A percentile compares a stretch with the other conserved stretches of the same genome.
Conservation (phyloP, 495 filamentous ascomycete genomes). For the Massariosphaeria phaeospora region DNA sequence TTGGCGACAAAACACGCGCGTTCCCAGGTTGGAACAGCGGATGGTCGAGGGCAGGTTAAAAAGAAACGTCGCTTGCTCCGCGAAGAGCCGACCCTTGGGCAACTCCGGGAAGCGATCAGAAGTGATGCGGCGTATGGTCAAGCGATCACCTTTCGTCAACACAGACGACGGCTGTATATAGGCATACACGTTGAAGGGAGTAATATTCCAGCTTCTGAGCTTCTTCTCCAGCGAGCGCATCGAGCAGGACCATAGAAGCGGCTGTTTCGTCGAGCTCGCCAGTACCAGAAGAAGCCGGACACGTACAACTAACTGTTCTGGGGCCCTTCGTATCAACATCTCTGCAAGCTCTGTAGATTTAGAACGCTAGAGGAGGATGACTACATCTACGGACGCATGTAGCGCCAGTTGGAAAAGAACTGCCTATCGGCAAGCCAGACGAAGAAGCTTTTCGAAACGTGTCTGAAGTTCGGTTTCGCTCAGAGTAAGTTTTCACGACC, state of each 20-base stretch:
- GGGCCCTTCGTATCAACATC: neutral
- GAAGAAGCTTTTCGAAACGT: too few relatives aligned
- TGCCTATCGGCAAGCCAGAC: neutral
- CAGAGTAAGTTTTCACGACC: too few relatives aligned
- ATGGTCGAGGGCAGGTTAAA: too few relatives aligned
- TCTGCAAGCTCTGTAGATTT: constrained; percentile 1
- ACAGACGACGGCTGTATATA: constrained; percentile 43
- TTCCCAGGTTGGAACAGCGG: too few relatives aligned
- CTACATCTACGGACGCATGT: neutral
- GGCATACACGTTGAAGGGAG: constrained; percentile 50
- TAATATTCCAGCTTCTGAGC: constrained; percentile 53
- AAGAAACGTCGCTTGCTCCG: too few relatives aligned
- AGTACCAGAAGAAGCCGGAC: neutral
- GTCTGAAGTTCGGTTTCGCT: too few relatives aligned
- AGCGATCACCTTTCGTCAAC: constrained; percentile 47
- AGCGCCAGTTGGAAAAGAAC: neutral
- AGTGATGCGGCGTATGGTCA: too few relatives aligned
- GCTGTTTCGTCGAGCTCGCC: constrained; percentile 2
- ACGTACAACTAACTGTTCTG: too few relatives aligned
- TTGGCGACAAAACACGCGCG: too few relatives aligned
- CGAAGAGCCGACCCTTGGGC: too few relatives aligned
- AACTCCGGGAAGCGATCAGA: too few relatives aligned
- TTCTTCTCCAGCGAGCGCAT: constrained; percentile 54
- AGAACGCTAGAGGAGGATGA: neutral
- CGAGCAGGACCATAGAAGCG: constrained; percentile 40